A percentile compares a stretch with the other conserved stretches of the same genome.
phyloP scores from a whole-genome alignment of 768 basidiomycete species.

The Gautieria morchelliformis region DNA sequence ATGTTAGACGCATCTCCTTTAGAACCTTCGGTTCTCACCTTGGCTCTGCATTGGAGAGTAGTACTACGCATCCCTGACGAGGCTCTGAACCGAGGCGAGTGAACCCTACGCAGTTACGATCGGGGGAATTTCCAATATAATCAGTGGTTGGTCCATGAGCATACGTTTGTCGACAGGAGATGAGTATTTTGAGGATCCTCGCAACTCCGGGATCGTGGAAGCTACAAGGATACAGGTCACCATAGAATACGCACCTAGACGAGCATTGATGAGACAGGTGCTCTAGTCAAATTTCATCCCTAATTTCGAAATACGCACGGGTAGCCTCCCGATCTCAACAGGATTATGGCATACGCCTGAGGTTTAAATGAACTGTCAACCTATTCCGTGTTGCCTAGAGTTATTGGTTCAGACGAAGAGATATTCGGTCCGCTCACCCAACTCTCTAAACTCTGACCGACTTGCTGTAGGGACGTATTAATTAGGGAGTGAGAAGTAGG shows the following conservation, averaged over 20 bases:
- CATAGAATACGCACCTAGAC: conserved; percentile 76
- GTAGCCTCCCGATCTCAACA: conserved; percentile 59
- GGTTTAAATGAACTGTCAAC: conserved; percentile 63
- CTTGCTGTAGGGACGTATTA: conserved; percentile 30
- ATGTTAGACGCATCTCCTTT: neutral
- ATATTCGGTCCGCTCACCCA: conserved; percentile 43
- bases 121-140: conserved; percentile 36
- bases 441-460: conserved; percentile 72
- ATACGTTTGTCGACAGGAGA: conserved; percentile 51
- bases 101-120: conserved; percentile 63
- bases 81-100: conserved; percentile 50
- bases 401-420: neutral
- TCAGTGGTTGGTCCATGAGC: conserved; percentile 60
- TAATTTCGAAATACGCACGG: conserved; percentile 43
- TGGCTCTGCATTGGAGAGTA: conserved; percentile 18
- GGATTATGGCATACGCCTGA: conserved; percentile 74
- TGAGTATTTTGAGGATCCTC: conserved; percentile 40
- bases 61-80: conserved; percentile 57
- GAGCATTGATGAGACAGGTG: neutral
- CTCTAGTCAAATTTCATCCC: neutral
- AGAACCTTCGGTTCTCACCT: neutral
- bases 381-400: conserved; percentile 25
- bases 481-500: neutral
- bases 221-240: conserved; percentile 69
- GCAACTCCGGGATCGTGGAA: conserved; percentile 50